Evolutionary conservation across 1,139 yeast genomes (phyloP), one percentile per base, ranked within the genome.

Genomic region (Hyphopichia wangnamkhiaoensis): DNA sequence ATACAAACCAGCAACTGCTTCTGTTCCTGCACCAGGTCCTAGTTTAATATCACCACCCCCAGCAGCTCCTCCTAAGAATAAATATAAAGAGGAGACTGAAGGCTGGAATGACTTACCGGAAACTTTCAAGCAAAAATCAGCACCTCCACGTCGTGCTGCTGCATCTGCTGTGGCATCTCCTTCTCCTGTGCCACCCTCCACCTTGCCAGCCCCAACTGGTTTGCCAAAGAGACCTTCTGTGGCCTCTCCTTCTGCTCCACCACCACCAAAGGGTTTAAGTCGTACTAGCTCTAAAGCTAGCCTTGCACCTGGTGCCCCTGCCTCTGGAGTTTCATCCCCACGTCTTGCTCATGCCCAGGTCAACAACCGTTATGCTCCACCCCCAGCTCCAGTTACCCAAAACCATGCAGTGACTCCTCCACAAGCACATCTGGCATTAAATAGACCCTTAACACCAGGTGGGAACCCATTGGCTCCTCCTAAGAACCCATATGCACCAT

Each of bases 101-200:
- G 97, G 97, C 3, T 91, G 97, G 97, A 91, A 91, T 56, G 97
- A 91, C 61, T 71, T 91, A 48, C 96, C 97, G 36, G 74, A 82
- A n/a, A 71, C 79, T 20, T 74, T 84, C 59, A 80, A 71, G 70
- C 58, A 62, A 34, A 57, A 65, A 52, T 67, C 77, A 17, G 66
- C 74, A 24, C 64, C 79, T 12, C 73, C 79, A 26, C 75, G 84
- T 50, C 73, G 79, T 39, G 73, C 80, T 15, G 70, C 82, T 2
- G 66, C 79, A 3, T 72, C 72, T 17, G 63, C 74, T 1, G 57
- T 52, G 21, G 46, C 57, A 4, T 47, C 58, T 7, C 54, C 58
- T 25, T 42, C 59, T n/a, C 56, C 59, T 14, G 46, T 58, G 15
- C 55, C 59, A 31, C 34, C 55, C 35, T 44, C 48, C 25, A 38